Evolutionary conservation across 768 basidiomycete genomes (phyloP), one percentile per base, ranked within the genome.

Genomic region (Holtermanniella nyarrowii): DNA sequence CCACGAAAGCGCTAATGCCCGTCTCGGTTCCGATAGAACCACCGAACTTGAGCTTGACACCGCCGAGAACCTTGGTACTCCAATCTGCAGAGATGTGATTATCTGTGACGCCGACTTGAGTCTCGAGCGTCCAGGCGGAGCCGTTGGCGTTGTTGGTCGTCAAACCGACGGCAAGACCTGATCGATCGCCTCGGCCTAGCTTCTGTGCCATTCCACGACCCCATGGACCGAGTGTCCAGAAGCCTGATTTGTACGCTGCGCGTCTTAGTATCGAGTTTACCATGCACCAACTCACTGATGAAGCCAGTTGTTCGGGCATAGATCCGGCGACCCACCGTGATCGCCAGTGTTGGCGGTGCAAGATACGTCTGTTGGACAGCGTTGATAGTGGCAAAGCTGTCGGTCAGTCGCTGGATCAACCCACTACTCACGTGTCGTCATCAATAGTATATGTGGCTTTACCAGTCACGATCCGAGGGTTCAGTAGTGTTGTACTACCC

Each of bases 171-270:
- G 69, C 60, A 0, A 71, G 25, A 4, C 60, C 59, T 2, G 69
- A 63, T n/a, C 52, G 50, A 25, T 63, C 61, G 4, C 48, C 47
- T 10, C 51, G 49, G 3, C 53, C 52, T 1, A 63, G 46, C 7
- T 49, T n/a, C 10, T 53, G 37, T 0, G 63, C 52, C 10, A 61
- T 37, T 20, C 52, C 48, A 25, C 41, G 42, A 11, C 72, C 73
- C 72, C 72, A 73, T 4, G 62, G 54, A 2, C 72, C 72, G 48
- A 73, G 46, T 1, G 64, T 52, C 57, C 59, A 74, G 20, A 64
- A 61, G 14, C 74, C 74, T 0, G 72, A 61, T 43, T 59, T 57
- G 46, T 51, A 61, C 0, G 63, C 65, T 66, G 50, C 2, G 31
- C 7, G 16, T 37, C 31, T 37, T 13, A 44, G 26, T 37, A 11